A percentile compares a stretch with the other conserved stretches of the same genome.
Evolutionary conservation across 1,139 yeast species (phyloP).

Genomic region (Hyphopichia wangnamkhiaoensis): DNA sequence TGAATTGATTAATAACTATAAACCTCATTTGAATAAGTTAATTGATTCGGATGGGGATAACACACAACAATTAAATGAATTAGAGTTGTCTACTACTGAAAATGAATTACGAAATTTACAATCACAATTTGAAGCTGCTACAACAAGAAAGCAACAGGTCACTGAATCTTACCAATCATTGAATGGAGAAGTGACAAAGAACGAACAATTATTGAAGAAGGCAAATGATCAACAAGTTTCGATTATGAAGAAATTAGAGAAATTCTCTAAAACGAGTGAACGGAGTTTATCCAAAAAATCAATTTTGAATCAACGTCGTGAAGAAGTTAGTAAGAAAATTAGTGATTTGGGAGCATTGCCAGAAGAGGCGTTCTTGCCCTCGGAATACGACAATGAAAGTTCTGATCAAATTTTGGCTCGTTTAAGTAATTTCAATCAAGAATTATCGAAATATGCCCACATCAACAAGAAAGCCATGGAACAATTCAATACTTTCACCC

Average conservation of each 20-base stretch:
- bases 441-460: constrained; percentile 66
- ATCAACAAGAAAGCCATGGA: constrained; percentile 91
- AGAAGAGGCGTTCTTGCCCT: constrained; percentile 67
- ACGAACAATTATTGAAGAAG: constrained; percentile 44
- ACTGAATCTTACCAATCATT: constrained; percentile 25
- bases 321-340: constrained; percentile 71
- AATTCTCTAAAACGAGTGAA: constrained; percentile 66
- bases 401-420: constrained; percentile 58
- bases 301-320: constrained; percentile 60
- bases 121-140: constrained; percentile 23
- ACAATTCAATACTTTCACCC: constrained; percentile 73
- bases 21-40: constrained; percentile 36
- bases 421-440: constrained; percentile 58
- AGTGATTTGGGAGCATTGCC: constrained; percentile 86
- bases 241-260: constrained; percentile 58
- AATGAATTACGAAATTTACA: constrained; percentile 23
- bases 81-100: constrained; percentile 42
- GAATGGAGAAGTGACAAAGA: constrained; percentile 32
- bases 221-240: constrained; percentile 60
- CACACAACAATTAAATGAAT: constrained; percentile 41
- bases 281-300: constrained; percentile 66
- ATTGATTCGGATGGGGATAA: constrained; percentile 35
- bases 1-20: constrained; percentile 55
- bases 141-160: constrained; percentile 17
- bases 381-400: constrained; percentile 40